Base-by-base conservation (phyloP, 179 eudicot genomes). In the Drosera spatulata region DNA sequence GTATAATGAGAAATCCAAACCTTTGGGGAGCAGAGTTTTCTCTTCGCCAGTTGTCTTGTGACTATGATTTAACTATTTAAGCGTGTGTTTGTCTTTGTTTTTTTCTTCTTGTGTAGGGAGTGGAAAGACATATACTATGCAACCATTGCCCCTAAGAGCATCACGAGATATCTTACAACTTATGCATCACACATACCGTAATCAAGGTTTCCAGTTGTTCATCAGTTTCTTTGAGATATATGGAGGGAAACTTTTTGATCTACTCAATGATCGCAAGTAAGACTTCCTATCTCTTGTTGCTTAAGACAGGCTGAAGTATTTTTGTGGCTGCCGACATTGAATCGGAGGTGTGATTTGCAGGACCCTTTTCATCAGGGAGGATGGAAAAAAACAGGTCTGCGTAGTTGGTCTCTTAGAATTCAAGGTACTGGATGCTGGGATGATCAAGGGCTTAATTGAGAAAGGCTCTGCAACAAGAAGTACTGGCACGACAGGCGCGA, bases 201-300 rank as follows among this genome's bases (percentile, higher is more conserved):
- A 83, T 71, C 95, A 93, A 77, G 96, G 99, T 38, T 93, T 84
- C 73, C 96, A 86, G 46, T 67, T 93, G 76, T 89, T 71, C 72
- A 74, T 93, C 68, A 93, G 99, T 77, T 93, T 89, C 81, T 89
- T 93, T 75, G 99, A 93, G 85, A 93, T 93, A 63, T 93, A 93
- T 56, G 99, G 96, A 14, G 96, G 98, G 64, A 91, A 91, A 68
- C 89, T 91, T 59, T 91, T 61, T 79, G 98, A 91, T 73, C 95
- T 89, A 64, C 95, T 93, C 38, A 83, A 77, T 64, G 99, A 93
- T 37, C 78, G 99, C 64, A 93, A 80, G 99, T 89, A 73, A 69
- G 82, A 75, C 50, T 2, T 39, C 22, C 46, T 47, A 6, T 22
- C 63, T 38, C 7, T 42, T 41, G 56, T 50, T 41, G 22, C 47